Percentiles rank a stretch among this genome's conserved stretches.
phyloP scores from a whole-genome alignment of 2,329 filamentous ascomycete species.

The Pyrenophora tritici-repentis region DNA sequence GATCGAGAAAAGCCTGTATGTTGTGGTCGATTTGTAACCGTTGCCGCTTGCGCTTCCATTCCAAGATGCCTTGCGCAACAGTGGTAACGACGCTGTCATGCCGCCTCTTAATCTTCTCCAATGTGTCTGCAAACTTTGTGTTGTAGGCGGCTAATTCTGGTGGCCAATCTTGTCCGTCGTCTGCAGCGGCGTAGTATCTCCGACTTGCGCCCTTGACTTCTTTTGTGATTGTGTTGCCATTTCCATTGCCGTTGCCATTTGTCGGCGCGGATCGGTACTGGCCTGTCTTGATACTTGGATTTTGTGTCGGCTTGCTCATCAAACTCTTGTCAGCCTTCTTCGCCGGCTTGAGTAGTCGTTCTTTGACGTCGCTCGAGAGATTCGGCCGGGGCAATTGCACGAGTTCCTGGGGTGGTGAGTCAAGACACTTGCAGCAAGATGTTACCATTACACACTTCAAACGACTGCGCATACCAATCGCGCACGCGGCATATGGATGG shows the following conservation, averaged over 20 bases:
- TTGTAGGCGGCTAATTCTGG: slow-evolving; percentile 95
- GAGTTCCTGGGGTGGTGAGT: slow-evolving; percentile 72
- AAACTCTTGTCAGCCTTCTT: slow-evolving; percentile 67
- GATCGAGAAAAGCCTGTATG: slow-evolving; percentile 95
- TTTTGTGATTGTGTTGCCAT: slow-evolving; percentile 54
- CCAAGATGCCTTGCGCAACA: slow-evolving; percentile 94
- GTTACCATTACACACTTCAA: slow-evolving; percentile 71
- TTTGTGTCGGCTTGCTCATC: slow-evolving; percentile 81
- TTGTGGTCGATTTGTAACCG: slow-evolving; percentile 98
- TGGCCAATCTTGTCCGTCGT: slow-evolving; percentile 88
- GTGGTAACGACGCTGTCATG: slow-evolving; percentile 98
- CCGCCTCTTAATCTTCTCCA: slow-evolving; percentile 92
- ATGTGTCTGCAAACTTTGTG: slow-evolving; percentile 81
- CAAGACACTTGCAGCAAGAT: slow-evolving; percentile 17
- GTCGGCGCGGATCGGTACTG: slow-evolving; percentile 70
- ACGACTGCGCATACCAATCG: slow-evolving; percentile 99
- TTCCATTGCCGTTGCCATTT: slow-evolving; percentile 49
- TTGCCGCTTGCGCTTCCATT: slow-evolving; percentile 96
- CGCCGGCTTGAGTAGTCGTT: slow-evolving; percentile 73
- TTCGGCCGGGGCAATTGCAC: slow-evolving; percentile 80
- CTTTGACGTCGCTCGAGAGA: slow-evolving; percentile 74
- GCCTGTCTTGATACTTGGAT: slow-evolving; percentile 84
- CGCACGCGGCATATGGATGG: slow-evolving; percentile 92
- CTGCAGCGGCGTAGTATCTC: slow-evolving; percentile 89
- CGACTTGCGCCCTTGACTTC: slow-evolving; percentile 57